Evolutionary conservation across 495 filamentous ascomycete genomes (phyloP), one percentile per base, ranked within the genome.

Genomic region (Hypoxylon rickii): DNA sequence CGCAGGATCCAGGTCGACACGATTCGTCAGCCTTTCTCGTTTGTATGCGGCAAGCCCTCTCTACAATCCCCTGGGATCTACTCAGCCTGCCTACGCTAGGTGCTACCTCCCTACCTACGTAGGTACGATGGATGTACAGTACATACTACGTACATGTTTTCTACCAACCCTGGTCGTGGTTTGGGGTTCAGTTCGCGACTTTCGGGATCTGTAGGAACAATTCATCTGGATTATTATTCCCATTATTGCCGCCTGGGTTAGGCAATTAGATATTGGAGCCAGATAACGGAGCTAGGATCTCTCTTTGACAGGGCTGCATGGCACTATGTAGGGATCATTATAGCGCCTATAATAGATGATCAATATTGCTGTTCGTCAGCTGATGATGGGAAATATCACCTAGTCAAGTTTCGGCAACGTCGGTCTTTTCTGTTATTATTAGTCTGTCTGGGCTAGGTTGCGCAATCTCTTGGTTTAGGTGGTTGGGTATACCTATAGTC

Each of bases 351-450:
- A 51, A 51, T 51, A 45, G 40, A 44, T 43, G 41, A 50, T 55
- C n/a, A n/a, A n/a, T n/a, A n/a, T n/a, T n/a, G 58, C 45, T 51
- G 51, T 61, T 56, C 58, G 15, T 61, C 58, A 61, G 58, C 58
- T 61, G 58, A 61, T 46, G 50, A 55, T 51, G 34, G 36, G 44
- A 37, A 34, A 51, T 42, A 49, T 55, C 46, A 43, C 41, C 38
- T 24, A 40, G 46, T 37, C 29, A 44, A 41, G 42, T 21, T 42
- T 55, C 58, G 58, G 58, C 22, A 32, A 20, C 24, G 46, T 56
- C 24, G 24, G 24, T 29, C 24, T 29, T 10, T 29, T 29, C 10
- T 29, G n/a, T n/a, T n/a, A n/a, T 10, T 29, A 29, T 29, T 29
- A 29, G 24, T 29, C 24, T 29, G 24, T 4, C 24, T 29, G 24